Percentiles rank a stretch among this genome's conserved stretches.
These are phyloP conservation scores for Apiotrichum porosum DNA, from an alignment of 1,284 basidiomycete genomes.

Conservation along the genomic window DNA sequence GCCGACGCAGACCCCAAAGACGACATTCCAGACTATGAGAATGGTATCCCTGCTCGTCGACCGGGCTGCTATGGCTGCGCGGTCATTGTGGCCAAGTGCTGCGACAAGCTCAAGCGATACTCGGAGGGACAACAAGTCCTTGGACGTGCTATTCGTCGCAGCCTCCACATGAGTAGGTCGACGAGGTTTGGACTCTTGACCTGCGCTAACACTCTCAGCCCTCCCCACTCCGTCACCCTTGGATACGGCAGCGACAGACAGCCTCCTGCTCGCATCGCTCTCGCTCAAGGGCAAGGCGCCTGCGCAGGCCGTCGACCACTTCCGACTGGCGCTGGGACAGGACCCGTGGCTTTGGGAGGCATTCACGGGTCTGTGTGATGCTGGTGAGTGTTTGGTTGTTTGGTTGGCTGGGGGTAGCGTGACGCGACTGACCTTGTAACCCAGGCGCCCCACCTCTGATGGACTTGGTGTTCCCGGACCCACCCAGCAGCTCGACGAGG, in stretches of 20 bases:
- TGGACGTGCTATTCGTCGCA: slow-evolving; percentile 32
- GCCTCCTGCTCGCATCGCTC: slow-evolving; percentile 34
- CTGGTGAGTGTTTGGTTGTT: too few species aligned
- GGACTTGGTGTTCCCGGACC: slow-evolving; percentile 30
- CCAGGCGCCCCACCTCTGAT: slow-evolving; percentile 27
- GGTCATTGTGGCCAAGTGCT: slow-evolving; percentile 73
- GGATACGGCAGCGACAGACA: slow-evolving; percentile 27
- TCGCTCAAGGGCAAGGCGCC: slow-evolving; percentile 52
- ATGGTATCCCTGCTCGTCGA: neutral
- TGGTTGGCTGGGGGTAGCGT: too few species aligned
- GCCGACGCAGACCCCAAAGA: slow-evolving; percentile 48
- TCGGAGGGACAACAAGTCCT: slow-evolving; percentile 43
- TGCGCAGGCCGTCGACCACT: slow-evolving; percentile 66
- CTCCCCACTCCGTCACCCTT: slow-evolving; percentile 24
- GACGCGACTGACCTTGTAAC: neutral
- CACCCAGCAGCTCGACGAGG: slow-evolving; percentile 17
- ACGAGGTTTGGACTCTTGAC: too few species aligned
- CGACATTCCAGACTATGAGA: slow-evolving; percentile 44
- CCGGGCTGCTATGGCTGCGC: slow-evolving; percentile 64
- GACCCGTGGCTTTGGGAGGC: slow-evolving; percentile 91
- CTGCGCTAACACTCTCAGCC: slow-evolving; percentile 17
- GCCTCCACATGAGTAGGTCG: slow-evolving; percentile 32
- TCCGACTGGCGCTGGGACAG: slow-evolving; percentile 63
- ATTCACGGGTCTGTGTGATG: slow-evolving; percentile 76
- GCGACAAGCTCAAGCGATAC: slow-evolving; percentile 60